A percentile compares a stretch with the other conserved stretches of the same genome.
Evolutionary conservation across 2,329 filamentous ascomycete genomes (phyloP).

Genomic region (Nemania sp.): DNA sequence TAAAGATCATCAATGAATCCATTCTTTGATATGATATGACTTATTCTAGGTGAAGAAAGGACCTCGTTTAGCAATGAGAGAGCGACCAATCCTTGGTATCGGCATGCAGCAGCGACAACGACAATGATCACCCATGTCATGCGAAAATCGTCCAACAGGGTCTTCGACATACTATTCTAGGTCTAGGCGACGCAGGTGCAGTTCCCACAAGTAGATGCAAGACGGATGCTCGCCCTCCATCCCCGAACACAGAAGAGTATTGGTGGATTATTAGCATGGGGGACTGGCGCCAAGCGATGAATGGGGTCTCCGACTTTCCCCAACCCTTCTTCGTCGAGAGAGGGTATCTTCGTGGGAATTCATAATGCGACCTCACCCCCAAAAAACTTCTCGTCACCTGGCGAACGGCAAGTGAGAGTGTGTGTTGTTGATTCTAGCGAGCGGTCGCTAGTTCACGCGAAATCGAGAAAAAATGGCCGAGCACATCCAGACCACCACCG

Average conservation of each 20-base stretch:
- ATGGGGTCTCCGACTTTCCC: constrained; percentile 22
- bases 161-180: too few relatives aligned
- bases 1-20: too few relatives aligned
- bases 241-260: constrained; percentile 11
- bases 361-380: constrained; percentile 20
- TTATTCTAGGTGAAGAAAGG: too few relatives aligned
- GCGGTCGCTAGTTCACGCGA: neutral
- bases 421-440: neutral
- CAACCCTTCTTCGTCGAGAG: neutral
- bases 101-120: too few relatives aligned
- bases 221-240: neutral
- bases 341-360: neutral
- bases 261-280: constrained; percentile 27
- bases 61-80: too few relatives aligned
- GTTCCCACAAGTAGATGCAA: too few relatives aligned
- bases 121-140: too few relatives aligned
- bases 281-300: constrained; percentile 1
- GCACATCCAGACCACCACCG: constrained; percentile 22
- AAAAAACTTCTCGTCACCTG: too few relatives aligned
- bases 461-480: constrained; percentile 30
- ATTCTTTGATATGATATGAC: too few relatives aligned
- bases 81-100: too few relatives aligned
- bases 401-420: neutral
- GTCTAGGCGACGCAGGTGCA: too few relatives aligned
- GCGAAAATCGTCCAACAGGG: too few relatives aligned